Conservation (phyloP, 2,329 filamentous ascomycete species). For the Canariomyces notabilis region DNA sequence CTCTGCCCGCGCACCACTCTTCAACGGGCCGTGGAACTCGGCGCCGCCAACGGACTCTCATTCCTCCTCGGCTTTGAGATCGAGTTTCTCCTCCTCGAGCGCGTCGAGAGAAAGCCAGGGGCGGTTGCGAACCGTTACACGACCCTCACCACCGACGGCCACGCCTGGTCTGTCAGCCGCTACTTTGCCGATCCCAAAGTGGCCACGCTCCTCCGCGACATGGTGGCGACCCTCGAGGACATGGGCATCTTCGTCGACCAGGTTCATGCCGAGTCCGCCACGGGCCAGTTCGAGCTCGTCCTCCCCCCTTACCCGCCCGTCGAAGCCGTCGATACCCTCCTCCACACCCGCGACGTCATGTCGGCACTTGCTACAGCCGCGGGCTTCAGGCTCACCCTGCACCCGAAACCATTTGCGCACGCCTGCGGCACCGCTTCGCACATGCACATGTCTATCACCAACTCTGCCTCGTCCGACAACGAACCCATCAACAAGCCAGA, state of each 20-base stretch:
- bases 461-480: conserved; percentile 29
- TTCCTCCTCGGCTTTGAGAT: conserved; percentile 76
- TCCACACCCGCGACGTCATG: conserved; percentile 67
- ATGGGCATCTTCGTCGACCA: conserved; percentile 65
- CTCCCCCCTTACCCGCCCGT: conserved; percentile 59
- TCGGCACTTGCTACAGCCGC: conserved; percentile 57
- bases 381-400: conserved; percentile 63
- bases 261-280: conserved; percentile 68
- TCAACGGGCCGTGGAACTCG: conserved; percentile 46
- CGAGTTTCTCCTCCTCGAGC: conserved; percentile 67
- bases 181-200: conserved; percentile 55
- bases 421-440: conserved; percentile 62
- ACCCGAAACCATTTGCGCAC: conserved; percentile 61
- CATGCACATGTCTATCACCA: conserved; percentile 61
- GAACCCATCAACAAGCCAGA: conserved; percentile 31
- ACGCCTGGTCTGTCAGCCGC: conserved; percentile 66
- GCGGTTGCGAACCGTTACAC: conserved; percentile 31
- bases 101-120: conserved; percentile 29
- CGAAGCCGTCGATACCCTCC: conserved; percentile 63
- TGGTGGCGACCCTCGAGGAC: conserved; percentile 53
- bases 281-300: conserved; percentile 74
- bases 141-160: conserved; percentile 52
- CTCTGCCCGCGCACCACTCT: conserved; percentile 65
- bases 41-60: conserved; percentile 47
- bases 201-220: conserved; percentile 58